Base-by-base conservation (phyloP, 495 filamentous ascomycete species). In the Tuber aestivum region DNA sequence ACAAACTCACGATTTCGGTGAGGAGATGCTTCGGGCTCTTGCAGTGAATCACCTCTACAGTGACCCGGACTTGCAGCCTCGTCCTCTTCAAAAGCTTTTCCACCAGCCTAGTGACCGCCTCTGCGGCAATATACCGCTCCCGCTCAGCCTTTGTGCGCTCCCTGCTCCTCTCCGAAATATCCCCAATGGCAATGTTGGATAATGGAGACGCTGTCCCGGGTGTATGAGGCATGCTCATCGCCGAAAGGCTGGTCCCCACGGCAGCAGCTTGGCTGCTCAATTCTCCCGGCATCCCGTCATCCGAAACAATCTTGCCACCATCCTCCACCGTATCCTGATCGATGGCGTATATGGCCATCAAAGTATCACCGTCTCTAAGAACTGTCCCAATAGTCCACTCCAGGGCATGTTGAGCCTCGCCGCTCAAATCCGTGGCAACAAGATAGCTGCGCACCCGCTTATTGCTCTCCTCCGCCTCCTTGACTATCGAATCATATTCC, bases 341-440 rank as follows among this genome's bases (percentile, higher is more conserved):
- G 69, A 95, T 89, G 75, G 93, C 94, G 84, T 94, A 97, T 72
- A 99, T 92, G 35, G 93, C 93, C 73, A 97, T 88, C 50, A 99
- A 87, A 1, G 95, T 98, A 83, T 99, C 95, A 23, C 95, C 95
- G 82, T 97, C 94, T 69, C 95, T 89, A 12, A 99, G 87, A n/a
- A 98, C 92, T 5, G 93, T 97, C 61, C 95, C 95, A 72, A 99
- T 94, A 0, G 94, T 96, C 94, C 95, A 99, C 83, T 98, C 95
- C 41, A 98, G 85, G 16, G 95, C 95, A 83, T 97, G 94, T 16
- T 93, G 92, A 6, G 94, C 94, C 85, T 99, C 95, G 65, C 94
- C 92, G 79, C 93, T 97, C 44, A 97, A 84, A 84, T 98, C 95
- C 1, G 93, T 97, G 14, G 95, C 94, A 14, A 97, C 93, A 9